These are phyloP conservation scores for Castanea sativa DNA, from an alignment of 306 rosid genomes.

Conservation along the genomic window DNA sequence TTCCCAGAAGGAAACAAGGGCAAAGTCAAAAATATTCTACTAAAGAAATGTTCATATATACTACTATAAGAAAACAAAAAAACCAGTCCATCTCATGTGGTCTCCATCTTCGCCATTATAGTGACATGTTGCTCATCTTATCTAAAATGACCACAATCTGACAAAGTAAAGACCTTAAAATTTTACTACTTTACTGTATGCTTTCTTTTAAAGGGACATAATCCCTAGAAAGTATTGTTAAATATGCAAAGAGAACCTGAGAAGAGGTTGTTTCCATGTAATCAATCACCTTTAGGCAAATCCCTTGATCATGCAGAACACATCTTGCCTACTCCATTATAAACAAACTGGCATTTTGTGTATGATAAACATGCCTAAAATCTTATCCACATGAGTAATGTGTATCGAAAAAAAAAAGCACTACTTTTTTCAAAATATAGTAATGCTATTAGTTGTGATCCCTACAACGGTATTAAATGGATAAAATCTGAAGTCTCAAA, in stretches of 20 bases:
- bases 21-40: conserved; percentile 28
- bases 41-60: not conserved
- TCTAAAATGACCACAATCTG: conserved; percentile 35
- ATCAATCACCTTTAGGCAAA: conserved; percentile 10
- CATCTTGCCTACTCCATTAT: conserved; percentile 17
- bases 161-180: conserved; percentile 28
- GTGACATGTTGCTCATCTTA: conserved; percentile 30
- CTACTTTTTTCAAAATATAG: too few species aligned
- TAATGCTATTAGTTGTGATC: too few species aligned
- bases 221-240: conserved; percentile 60
- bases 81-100: conserved; percentile 23
- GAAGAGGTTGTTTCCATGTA: conserved; percentile 16
- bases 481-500: too few species aligned
- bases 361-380: conserved; percentile 37
- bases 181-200: conserved; percentile 32
- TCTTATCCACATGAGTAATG: conserved; percentile 26
- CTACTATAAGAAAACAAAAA: conserved; percentile 1
- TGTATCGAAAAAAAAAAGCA: too few species aligned
- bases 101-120: conserved; percentile 24
- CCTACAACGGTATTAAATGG: too few species aligned
- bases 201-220: conserved; percentile 50
- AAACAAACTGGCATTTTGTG: conserved; percentile 23
- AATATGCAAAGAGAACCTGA: conserved; percentile 15
- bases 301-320: conserved; percentile 33
- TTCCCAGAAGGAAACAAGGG: conserved; percentile 41